Evolutionary conservation across 305 asterid genomes (phyloP).

Genomic region (Plantago lanceolata): DNA sequence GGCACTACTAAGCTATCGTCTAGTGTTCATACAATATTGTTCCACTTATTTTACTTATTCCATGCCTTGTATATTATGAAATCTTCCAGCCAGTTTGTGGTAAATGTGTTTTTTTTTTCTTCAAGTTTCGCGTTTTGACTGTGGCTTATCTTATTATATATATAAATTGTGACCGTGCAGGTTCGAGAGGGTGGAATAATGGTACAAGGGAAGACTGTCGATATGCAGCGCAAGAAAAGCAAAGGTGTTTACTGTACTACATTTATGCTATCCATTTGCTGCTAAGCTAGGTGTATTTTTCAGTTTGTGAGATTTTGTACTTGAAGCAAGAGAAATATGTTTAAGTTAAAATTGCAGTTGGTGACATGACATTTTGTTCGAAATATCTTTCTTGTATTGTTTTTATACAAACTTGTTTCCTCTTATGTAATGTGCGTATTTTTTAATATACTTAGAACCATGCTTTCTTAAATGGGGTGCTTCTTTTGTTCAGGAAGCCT

Average conservation of each 20-base stretch:
- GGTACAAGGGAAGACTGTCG: constrained; percentile 93
- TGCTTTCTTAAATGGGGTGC: constrained; percentile 14
- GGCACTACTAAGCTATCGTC: not conserved
- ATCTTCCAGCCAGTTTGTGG: constrained; percentile 6
- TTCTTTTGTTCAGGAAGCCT: constrained; percentile 65
- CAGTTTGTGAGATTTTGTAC: not conserved
- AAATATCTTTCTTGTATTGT: no score
- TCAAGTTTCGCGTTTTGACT: constrained; percentile 18
- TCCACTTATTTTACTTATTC: not conserved
- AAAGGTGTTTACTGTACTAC: constrained; percentile 52
- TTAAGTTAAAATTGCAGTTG: no score
- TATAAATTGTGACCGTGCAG: constrained; percentile 38
- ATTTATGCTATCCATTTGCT: constrained; percentile 11
- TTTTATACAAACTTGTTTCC: no score
- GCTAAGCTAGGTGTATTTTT: constrained; percentile 8
- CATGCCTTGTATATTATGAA: not conserved
- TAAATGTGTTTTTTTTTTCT: not conserved
- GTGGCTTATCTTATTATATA: constrained; percentile 10
- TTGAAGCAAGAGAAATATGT: no score
- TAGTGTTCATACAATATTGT: not conserved
- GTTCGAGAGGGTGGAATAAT: constrained; percentile 84
- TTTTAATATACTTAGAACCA: constrained; percentile 4
- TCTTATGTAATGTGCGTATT: not conserved
- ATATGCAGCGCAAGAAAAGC: constrained; percentile 91
- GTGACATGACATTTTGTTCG: no score